Conservation (phyloP, 2,329 filamentous ascomycete species). For the Xylaria sp. region DNA sequence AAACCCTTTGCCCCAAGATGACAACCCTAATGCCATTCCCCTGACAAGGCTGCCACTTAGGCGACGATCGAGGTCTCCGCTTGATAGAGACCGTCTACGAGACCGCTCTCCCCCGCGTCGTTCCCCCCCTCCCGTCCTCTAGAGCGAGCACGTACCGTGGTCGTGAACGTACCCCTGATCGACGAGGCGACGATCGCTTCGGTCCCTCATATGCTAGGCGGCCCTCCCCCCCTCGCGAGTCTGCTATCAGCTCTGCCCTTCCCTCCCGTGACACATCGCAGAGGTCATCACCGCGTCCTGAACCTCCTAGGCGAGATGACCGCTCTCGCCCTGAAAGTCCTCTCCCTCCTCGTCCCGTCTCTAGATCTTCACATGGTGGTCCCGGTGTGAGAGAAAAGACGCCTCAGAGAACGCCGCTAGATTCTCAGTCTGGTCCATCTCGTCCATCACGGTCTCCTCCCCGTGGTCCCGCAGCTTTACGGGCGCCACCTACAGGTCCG, state of each 20-base stretch:
- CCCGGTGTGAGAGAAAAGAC: conserved; percentile 36
- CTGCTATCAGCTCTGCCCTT: conserved; percentile 56
- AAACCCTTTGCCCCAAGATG: conserved; percentile 35
- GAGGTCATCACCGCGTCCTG: conserved; percentile 59
- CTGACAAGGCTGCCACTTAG: conserved; percentile 44
- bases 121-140: conserved; percentile 47
- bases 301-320: conserved; percentile 50
- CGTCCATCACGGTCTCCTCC: conserved; percentile 54
- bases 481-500: conserved; percentile 57
- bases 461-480: conserved; percentile 59
- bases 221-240: conserved; percentile 55
- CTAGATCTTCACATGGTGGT: conserved; percentile 38
- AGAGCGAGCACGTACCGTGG: conserved; percentile 56
- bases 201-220: conserved; percentile 48
- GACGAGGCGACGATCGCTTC: conserved; percentile 54
- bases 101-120: conserved; percentile 41
- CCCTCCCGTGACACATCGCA: conserved; percentile 58
- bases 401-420: conserved; percentile 34
- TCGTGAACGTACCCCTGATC: conserved; percentile 58
- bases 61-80: conserved; percentile 62
- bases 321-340: conserved; percentile 56
- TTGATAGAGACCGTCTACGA: conserved; percentile 52
- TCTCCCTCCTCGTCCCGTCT: conserved; percentile 37
- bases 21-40: conserved; percentile 37
- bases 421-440: conserved; percentile 30